Conservation (phyloP, 2,329 filamentous ascomycete species). For the Verticillium klebahnii region DNA sequence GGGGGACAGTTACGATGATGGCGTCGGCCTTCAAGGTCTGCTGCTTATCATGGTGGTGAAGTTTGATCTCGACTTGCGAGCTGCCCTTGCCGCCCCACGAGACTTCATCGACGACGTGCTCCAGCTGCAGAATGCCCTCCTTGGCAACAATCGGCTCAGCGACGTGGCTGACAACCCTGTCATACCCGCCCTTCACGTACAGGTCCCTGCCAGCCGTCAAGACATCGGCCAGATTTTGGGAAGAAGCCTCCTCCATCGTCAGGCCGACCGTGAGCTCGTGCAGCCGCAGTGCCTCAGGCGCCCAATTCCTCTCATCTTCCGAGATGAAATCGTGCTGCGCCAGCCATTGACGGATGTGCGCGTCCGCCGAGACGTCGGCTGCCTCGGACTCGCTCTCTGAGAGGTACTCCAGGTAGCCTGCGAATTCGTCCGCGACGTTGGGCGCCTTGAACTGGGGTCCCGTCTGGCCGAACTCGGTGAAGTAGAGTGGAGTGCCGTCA, state of each 20-base stretch:
- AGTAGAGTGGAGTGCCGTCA: constrained; percentile 1
- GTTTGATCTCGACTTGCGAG: no score
- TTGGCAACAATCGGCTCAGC: neutral
- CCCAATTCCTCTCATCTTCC: constrained; percentile 2
- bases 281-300: constrained; percentile 1
- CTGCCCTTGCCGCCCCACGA: neutral
- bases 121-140: neutral
- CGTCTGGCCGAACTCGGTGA: neutral
- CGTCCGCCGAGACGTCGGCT: neutral
- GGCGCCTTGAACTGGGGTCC: constrained; percentile 3
- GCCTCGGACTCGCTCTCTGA: neutral
- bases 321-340: constrained; percentile 1
- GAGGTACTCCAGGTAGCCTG: constrained; percentile 1
- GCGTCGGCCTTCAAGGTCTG: neutral
- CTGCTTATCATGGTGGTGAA: no score
- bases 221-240: neutral
- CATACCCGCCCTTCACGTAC: constrained; percentile 3
- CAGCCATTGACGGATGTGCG: constrained; percentile 1
- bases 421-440: constrained; percentile 4
- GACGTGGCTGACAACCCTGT: neutral
- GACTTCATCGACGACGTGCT: neutral
- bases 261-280: neutral
- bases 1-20: neutral
- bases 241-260: neutral
- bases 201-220: neutral